Percentiles rank a stretch among this genome's conserved stretches.
Evolutionary conservation across 2,329 filamentous ascomycete genomes (phyloP).

Genomic region (Parastagonospora nodorum): DNA sequence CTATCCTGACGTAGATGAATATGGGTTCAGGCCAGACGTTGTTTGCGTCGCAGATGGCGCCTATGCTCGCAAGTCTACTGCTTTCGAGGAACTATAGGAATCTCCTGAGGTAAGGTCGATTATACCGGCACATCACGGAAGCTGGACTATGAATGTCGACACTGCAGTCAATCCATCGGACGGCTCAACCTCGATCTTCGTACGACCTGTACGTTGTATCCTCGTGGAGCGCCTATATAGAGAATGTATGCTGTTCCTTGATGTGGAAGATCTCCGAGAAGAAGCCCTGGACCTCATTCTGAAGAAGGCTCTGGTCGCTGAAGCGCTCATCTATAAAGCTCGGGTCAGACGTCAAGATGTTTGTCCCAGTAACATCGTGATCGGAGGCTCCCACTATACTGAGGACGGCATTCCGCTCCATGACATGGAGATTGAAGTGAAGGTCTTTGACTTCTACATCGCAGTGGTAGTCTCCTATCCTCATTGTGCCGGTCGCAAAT

Average conservation of each 20-base stretch:
- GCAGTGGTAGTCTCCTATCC: neutral
- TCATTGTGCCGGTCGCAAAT: neutral
- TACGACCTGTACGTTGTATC: too few species aligned
- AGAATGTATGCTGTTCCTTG: too few species aligned
- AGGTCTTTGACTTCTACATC: neutral
- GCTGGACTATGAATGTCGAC: slow-evolving; percentile 3
- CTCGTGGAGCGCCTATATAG: too few species aligned
- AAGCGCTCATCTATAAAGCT: too few species aligned
- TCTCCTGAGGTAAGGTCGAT: neutral
- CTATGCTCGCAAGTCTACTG: slow-evolving; percentile 4
- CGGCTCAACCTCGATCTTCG: too few species aligned
- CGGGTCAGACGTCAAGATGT: too few species aligned
- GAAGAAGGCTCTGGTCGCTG: too few species aligned
- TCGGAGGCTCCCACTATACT: neutral
- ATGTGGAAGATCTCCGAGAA: too few species aligned
- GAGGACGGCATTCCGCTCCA: neutral
- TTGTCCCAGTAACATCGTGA: too few species aligned
- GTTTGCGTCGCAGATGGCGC: slow-evolving; percentile 3
- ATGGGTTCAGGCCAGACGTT: slow-evolving; percentile 3
- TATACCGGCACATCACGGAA: slow-evolving; percentile 1
- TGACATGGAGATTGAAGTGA: too few species aligned
- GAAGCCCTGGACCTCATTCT: too few species aligned
- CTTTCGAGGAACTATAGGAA: neutral
- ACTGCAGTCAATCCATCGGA: too few species aligned
- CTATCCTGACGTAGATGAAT: neutral